Percentiles rank a stretch among this genome's conserved stretches.
These are phyloP conservation scores for Phlyctochytrium arcticum DNA, from an alignment of 192 early-diverging fungal genomes.

Conservation along the genomic window DNA sequence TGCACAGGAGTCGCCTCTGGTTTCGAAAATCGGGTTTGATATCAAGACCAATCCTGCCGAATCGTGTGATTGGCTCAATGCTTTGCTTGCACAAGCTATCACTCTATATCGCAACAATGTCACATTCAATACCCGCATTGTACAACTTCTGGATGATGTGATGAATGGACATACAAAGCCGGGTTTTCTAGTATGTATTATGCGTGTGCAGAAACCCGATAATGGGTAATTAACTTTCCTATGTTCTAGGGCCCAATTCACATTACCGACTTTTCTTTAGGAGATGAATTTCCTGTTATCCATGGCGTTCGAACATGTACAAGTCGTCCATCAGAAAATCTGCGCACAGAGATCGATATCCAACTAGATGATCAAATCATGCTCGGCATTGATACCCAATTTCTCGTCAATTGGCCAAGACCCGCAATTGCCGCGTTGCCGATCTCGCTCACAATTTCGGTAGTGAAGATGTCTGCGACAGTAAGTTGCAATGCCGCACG, in stretches of 20 bases:
- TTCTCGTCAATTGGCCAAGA: slow-evolving; percentile 95
- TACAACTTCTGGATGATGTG: slow-evolving; percentile 60
- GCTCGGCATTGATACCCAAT: slow-evolving; percentile 84
- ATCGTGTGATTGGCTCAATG: slow-evolving; percentile 80
- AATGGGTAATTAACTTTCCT: not conserved
- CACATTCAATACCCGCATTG: slow-evolving; percentile 59
- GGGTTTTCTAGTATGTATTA: slow-evolving; percentile 62
- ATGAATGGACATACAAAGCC: slow-evolving; percentile 66
- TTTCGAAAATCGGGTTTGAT: slow-evolving; percentile 41
- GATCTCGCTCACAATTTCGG: slow-evolving; percentile 77
- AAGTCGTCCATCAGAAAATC: slow-evolving; percentile 38
- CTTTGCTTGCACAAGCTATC: slow-evolving; percentile 73
- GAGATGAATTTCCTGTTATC: slow-evolving; percentile 53
- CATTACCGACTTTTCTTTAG: slow-evolving; percentile 57
- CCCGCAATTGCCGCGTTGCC: slow-evolving; percentile 85
- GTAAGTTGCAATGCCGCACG: too few relatives aligned
- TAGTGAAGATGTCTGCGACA: slow-evolving; percentile 88
- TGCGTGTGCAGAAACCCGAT: not conserved
- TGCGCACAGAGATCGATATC: slow-evolving; percentile 77
- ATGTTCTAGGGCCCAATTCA: slow-evolving; percentile 45
- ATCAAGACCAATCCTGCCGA: slow-evolving; percentile 48
- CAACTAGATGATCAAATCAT: slow-evolving; percentile 91
- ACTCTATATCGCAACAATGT: slow-evolving; percentile 70
- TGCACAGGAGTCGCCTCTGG: slow-evolving; percentile 42
- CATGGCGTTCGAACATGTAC: slow-evolving; percentile 36